Conservation (phyloP, 2,329 filamentous ascomycete genomes). For the Monosporascus cannonballus region DNA sequence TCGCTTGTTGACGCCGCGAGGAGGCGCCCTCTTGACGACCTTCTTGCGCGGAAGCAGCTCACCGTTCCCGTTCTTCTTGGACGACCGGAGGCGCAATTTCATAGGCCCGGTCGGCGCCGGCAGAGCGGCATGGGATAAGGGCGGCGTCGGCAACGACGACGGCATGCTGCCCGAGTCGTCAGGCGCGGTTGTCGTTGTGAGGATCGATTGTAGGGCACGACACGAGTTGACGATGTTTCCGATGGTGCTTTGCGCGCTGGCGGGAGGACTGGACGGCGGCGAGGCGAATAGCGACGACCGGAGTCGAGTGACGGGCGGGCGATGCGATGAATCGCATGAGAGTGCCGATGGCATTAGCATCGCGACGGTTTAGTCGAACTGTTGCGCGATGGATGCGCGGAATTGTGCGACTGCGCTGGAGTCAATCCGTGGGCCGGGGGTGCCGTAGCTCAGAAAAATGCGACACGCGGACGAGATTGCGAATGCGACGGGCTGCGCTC, state of each 20-base stretch:
- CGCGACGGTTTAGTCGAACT: constrained; percentile 12
- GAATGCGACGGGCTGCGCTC: not conserved
- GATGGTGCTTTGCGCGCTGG: constrained; percentile 40
- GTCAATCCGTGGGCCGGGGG: not conserved
- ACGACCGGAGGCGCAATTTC: constrained; percentile 50
- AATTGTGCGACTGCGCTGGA: constrained; percentile 1
- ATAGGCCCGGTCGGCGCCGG: constrained; percentile 28
- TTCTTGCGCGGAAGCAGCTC: constrained; percentile 33
- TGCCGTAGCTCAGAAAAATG: constrained; percentile 4
- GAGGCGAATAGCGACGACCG: constrained; percentile 49
- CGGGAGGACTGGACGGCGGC: constrained; percentile 51
- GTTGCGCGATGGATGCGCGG: constrained; percentile 1
- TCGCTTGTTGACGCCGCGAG: constrained; percentile 48
- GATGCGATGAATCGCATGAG: constrained; percentile 50
- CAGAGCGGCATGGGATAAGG: constrained; percentile 41
- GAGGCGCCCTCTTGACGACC: constrained; percentile 44
- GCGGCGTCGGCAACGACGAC: constrained; percentile 45
- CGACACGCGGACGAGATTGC: constrained; percentile 2
- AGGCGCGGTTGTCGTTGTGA: constrained; percentile 34
- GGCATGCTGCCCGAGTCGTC: constrained; percentile 9
- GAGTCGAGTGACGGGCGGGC: constrained; percentile 37
- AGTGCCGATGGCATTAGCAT: constrained; percentile 57
- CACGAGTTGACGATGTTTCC: constrained; percentile 54
- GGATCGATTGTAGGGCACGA: constrained; percentile 54
- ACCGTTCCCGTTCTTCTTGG: constrained; percentile 28